phyloP scores from a whole-genome alignment of 345 rosid species.

The Murraya paniculata region DNA sequence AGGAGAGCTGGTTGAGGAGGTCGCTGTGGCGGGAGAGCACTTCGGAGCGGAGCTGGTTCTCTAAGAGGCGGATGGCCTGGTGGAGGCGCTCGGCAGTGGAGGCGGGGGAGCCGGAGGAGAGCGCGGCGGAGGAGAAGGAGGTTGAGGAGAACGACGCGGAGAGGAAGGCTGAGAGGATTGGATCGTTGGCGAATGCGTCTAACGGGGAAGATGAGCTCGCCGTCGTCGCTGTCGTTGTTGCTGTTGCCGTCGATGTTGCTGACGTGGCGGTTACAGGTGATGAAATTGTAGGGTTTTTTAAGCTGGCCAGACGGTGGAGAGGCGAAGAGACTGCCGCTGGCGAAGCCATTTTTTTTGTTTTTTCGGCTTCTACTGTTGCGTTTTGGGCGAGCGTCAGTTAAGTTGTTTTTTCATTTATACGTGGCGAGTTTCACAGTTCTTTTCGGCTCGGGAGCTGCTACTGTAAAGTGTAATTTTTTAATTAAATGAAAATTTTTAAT shows the following conservation, averaged over 20 bases:
- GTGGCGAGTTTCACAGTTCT: neutral
- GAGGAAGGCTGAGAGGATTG: slow-evolving; percentile 76
- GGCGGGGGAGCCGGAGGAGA: slow-evolving; percentile 98
- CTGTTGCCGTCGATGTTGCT: slow-evolving; percentile 17
- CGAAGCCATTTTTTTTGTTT: slow-evolving; percentile 41
- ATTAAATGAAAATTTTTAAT: too few relatives aligned
- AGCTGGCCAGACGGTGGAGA: slow-evolving; percentile 79
- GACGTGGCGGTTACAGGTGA: too few relatives aligned
- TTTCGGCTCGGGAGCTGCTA: too few relatives aligned
- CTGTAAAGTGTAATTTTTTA: too few relatives aligned
- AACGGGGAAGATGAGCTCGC: slow-evolving; percentile 45
- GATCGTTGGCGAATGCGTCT: slow-evolving; percentile 71
- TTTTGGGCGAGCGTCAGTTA: neutral
- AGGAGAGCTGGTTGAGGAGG: slow-evolving; percentile 83
- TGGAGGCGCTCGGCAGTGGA: slow-evolving; percentile 97
- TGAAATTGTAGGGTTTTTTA: slow-evolving; percentile 33
- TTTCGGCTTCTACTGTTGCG: neutral
- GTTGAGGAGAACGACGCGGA: slow-evolving; percentile 86
- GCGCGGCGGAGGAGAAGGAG: slow-evolving; percentile 90
- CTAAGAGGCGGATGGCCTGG: slow-evolving; percentile 91
- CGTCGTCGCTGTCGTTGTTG: slow-evolving; percentile 24
- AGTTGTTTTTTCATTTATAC: neutral
- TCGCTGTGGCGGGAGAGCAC: slow-evolving; percentile 87
- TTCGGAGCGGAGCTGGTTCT: slow-evolving; percentile 83
- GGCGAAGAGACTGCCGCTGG: slow-evolving; percentile 51